Conservation (phyloP, 106 monocot species). For the Narthecium ossifragum region DNA sequence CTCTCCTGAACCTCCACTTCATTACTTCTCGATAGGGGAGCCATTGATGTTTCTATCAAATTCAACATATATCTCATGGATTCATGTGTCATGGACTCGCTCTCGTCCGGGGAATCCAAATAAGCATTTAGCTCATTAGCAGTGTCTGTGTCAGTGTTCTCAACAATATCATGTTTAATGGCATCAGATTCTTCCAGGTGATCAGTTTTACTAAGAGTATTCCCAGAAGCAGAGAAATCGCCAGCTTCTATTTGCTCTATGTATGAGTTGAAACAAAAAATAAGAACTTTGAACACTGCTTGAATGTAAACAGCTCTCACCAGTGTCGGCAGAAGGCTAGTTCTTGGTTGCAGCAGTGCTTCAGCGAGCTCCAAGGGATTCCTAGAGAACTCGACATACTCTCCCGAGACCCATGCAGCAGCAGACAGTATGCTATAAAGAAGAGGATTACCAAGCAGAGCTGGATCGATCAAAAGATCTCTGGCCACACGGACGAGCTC, state of each 20-base stretch:
- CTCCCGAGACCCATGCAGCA: conserved; percentile 81
- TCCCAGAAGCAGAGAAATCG: background rate
- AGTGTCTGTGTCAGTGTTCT: conserved; percentile 10
- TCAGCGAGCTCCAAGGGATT: conserved; percentile 76
- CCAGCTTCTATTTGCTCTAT: conserved; percentile 23
- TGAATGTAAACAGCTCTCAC: conserved; percentile 89
- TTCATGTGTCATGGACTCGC: conserved; percentile 24
- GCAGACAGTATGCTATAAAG: conserved; percentile 57
- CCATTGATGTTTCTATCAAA: conserved; percentile 51
- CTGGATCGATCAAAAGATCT: conserved; percentile 83
- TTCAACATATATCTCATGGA: conserved; percentile 35
- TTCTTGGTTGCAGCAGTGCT: conserved; percentile 81
- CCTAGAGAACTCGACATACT: conserved; percentile 72
- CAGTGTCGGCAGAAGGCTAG: conserved; percentile 49
- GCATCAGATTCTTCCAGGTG: conserved; percentile 3
- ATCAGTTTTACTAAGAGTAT: background rate
- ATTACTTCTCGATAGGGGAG: conserved; percentile 47
- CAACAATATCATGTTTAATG: background rate
- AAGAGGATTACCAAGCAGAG: conserved; percentile 67
- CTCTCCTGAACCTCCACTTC: conserved; percentile 84
- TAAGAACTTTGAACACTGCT: conserved; percentile 66
- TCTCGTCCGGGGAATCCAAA: conserved; percentile 6
- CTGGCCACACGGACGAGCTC: conserved; percentile 73
- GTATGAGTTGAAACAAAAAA: conserved; percentile 47
- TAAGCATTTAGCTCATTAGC: background rate